Evolutionary conservation across 371 early-diverging fungal genomes (phyloP), one percentile per base, ranked within the genome.

Genomic region (Phascolomyces articulosus): DNA sequence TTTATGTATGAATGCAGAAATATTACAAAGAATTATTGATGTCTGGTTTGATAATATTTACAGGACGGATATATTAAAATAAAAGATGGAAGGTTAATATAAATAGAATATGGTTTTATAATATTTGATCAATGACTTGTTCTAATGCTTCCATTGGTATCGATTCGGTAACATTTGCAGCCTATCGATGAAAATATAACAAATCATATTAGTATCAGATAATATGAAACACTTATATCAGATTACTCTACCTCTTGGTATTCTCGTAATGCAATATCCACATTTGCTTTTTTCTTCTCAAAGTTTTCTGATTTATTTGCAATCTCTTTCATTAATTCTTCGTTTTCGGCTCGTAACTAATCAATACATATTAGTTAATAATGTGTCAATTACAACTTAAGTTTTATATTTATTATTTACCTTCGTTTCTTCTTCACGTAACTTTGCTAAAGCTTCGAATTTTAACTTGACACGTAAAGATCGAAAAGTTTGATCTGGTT

Each of bases 391-490:
- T n/a, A n/a, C n/a, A n/a, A n/a, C n/a, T n/a, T 28, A 34, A 23
- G 11, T 31, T 58, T 20, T 13, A 27, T 2, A 0, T 16, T 49
- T 27, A 51, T 34, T 34, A 34, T 29, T 53, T 27, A 65, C 65
- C 60, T 65, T 59, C 24, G 15, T 28, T 38, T 65, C 65, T 18
- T 49, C 60, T 54, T 55, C 24, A 27, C 41, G 31, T 23, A 65
- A 28, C 7, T 44, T 34, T 23, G 48, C 38, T 40, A 65, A 41
- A 41, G 59, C 65, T 41, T 59, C 23, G 60, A 58, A 53, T 47
- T 65, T 65, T 24, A 65, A 24, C 21, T 65, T 49, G 38, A 65
- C 53, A 10, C 65, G 53, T 24, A 65, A n/a, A 28, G 65, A 57
- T 56, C 60, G 65, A 21, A 60, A 27, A 0, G 58, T 54, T 27